Evolutionary conservation across 495 filamentous ascomycete genomes (phyloP).

Genomic region (Hyaloscypha finlandica): DNA sequence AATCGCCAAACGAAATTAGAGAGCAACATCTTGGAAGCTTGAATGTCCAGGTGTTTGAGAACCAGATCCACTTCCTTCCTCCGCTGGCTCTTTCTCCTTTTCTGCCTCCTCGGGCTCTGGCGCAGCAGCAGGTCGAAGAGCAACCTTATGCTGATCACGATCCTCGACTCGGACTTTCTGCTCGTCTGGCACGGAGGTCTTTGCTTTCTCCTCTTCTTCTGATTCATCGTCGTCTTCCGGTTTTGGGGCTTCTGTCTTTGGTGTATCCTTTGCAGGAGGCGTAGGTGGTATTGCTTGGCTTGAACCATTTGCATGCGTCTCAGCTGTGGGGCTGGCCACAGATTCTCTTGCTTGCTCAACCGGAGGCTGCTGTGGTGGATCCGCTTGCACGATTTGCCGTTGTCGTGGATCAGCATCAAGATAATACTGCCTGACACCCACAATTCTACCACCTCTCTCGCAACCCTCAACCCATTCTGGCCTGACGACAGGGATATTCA

Average conservation of each 20-base stretch:
- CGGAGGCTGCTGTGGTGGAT: conserved; percentile 32
- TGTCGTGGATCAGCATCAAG: conserved; percentile 75
- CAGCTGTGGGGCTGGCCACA: conserved; percentile 26
- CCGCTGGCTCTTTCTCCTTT: conserved; percentile 35
- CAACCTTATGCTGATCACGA: conserved; percentile 50
- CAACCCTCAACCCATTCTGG: conserved; percentile 97
- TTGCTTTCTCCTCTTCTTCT: conserved; percentile 37
- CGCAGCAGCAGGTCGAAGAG: conserved; percentile 31
- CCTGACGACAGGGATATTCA: conserved; percentile 97
- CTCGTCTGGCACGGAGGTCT: conserved; percentile 45
- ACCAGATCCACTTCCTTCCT: conserved; percentile 25
- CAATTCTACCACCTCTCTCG: conserved; percentile 88
- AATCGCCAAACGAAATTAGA: conserved; percentile 36
- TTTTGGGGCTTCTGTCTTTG: conserved; percentile 34
- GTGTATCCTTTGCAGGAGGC: conserved; percentile 34
- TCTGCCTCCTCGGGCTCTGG: conserved; percentile 29
- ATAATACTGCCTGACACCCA: conserved; percentile 94
- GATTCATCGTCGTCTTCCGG: conserved; percentile 35
- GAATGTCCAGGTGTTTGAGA: conserved; percentile 30
- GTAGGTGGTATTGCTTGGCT: conserved; percentile 31
- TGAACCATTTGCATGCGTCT: conserved; percentile 20
- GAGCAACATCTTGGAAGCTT: conserved; percentile 56
- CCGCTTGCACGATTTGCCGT: conserved; percentile 33
- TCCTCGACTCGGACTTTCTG: conserved; percentile 59
- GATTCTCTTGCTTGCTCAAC: conserved; percentile 21